Evolutionary conservation across 192 early-diverging fungal genomes (phyloP), one percentile per base, ranked within the genome.

Genomic region (Helicostylum pulchrum): DNA sequence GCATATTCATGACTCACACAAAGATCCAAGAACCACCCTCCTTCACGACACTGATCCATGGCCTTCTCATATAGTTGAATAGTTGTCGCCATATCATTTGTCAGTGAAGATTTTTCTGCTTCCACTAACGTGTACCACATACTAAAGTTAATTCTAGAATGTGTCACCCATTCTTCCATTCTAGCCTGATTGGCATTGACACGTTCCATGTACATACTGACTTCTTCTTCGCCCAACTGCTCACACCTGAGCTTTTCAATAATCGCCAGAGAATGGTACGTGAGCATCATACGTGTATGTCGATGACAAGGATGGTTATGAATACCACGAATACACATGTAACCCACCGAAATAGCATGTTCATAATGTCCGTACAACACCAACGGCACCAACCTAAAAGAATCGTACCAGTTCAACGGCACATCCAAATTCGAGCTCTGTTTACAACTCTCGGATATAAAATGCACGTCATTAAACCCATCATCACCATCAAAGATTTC

Each of bases 1-100:
- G 71, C 61, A 44, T 73, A 66, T 63, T 73, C 71, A 59, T 67
- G 55, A 8, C 61, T 47, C 1, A 73, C 63, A 52, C 71, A 62
- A 9, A 62, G 42, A 15, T 73, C 71, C 12, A 73, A 50, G 19
- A 49, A 48, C 71, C 71, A 73, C n/a, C 61, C 43, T 8, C 65
- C 65, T 19, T 66, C 65, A 31, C 65, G 39, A 8, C 61, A 23
- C 57, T 54, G 53, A 57, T 73, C 36, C 14, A 73, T 73, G 3
- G 71, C 71, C 2, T 64, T 60, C 58, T 73, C 71, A 36, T 67
- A 73, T 21, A 73, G 36, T 0, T 32, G 39, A 32, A 54, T 46
- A 30, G 61, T 26, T 44, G 63, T 67, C 1, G 30, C 15, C 14
- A 63, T 48, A 53, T 66, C 54, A 17, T 51, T 50, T 19, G 30